A percentile compares a stretch with the other conserved stretches of the same genome.
These are phyloP conservation scores for Allium fistulosum DNA, from an alignment of 106 monocot species.

Conservation along the genomic window DNA sequence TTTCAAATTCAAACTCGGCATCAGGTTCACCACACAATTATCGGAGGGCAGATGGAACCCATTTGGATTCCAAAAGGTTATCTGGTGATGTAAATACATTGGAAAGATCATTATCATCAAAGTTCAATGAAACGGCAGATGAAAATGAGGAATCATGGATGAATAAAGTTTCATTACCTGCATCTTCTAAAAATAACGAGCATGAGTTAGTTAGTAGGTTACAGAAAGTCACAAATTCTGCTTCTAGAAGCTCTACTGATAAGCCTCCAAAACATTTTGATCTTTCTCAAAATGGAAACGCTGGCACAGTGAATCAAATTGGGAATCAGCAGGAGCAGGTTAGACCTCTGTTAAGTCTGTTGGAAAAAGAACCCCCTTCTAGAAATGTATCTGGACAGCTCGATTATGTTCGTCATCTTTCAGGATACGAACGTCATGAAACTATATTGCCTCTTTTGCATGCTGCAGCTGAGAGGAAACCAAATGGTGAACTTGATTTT, in stretches of 20 bases:
- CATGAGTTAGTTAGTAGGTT: constrained; percentile 24
- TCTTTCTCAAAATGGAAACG: constrained; percentile 34
- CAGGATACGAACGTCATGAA: constrained; percentile 68
- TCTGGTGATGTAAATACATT: constrained; percentile 28
- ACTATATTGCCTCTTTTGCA: constrained; percentile 91
- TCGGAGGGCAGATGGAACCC: constrained; percentile 28
- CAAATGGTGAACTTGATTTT: constrained; percentile 91
- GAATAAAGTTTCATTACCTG: constrained; percentile 14
- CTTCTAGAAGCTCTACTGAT: constrained; percentile 64
- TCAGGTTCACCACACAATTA: constrained; percentile 21
- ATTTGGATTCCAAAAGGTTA: constrained; percentile 29
- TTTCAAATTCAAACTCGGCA: constrained; percentile 24
- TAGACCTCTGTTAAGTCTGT: constrained; percentile 76
- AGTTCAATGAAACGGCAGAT: constrained; percentile 27
- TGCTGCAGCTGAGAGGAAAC: constrained; percentile 76
- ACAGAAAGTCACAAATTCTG: constrained; percentile 39
- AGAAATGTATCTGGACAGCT: constrained; percentile 91
- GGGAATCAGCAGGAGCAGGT: constrained; percentile 53
- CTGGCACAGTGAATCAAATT: constrained; percentile 14
- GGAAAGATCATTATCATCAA: constrained; percentile 38
- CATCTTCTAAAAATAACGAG: constrained; percentile 39
- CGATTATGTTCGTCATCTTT: constrained; percentile 78
- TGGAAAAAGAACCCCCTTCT: constrained; percentile 94
- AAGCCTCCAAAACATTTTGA: constrained; percentile 53
- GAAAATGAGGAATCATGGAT: constrained; percentile 26